Conservation (phyloP, 2,329 filamentous ascomycete species). For the Diaporthe vexans region DNA sequence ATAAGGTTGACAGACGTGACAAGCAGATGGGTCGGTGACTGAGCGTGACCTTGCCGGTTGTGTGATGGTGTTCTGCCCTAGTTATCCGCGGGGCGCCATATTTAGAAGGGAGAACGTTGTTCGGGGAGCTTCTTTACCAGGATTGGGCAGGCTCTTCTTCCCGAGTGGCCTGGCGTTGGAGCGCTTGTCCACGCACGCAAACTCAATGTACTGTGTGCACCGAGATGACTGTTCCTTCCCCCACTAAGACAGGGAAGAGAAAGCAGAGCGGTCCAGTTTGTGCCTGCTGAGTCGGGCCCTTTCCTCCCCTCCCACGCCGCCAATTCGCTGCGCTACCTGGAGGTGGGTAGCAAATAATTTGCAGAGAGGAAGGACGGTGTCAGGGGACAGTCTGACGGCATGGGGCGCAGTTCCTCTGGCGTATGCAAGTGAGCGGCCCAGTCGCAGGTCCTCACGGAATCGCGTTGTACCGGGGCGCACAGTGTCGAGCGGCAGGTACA, state of each 20-base stretch:
- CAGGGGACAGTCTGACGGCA: constrained; percentile 40
- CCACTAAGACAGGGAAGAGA: constrained; percentile 18
- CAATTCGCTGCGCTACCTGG: constrained; percentile 31
- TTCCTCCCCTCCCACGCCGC: constrained; percentile 15
- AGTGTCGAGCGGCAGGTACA: constrained; percentile 23
- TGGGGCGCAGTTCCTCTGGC: constrained; percentile 38
- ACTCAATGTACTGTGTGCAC: constrained; percentile 35
- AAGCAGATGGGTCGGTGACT: constrained; percentile 24
- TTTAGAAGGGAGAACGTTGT: constrained; percentile 28
- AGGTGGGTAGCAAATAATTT: constrained; percentile 36
- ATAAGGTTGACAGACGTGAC: constrained; percentile 36
- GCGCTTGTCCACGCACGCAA: constrained; percentile 20
- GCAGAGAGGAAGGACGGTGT: constrained; percentile 28
- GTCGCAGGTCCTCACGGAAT: constrained; percentile 19
- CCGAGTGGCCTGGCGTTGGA: constrained; percentile 19
- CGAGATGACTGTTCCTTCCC: constrained; percentile 5
- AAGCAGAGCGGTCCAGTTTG: constrained; percentile 8
- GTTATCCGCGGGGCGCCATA: constrained; percentile 23
- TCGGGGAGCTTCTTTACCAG: constrained; percentile 16
- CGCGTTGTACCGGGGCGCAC: constrained; percentile 14
- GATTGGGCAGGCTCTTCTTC: constrained; percentile 17
- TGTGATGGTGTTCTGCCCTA: constrained; percentile 28
- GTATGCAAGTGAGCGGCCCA: constrained; percentile 38
- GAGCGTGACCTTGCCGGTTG: constrained; percentile 24
- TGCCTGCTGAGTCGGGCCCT: constrained; percentile 26